phyloP scores from a whole-genome alignment of 495 filamentous ascomycete species.

The Xylaria scruposa region DNA sequence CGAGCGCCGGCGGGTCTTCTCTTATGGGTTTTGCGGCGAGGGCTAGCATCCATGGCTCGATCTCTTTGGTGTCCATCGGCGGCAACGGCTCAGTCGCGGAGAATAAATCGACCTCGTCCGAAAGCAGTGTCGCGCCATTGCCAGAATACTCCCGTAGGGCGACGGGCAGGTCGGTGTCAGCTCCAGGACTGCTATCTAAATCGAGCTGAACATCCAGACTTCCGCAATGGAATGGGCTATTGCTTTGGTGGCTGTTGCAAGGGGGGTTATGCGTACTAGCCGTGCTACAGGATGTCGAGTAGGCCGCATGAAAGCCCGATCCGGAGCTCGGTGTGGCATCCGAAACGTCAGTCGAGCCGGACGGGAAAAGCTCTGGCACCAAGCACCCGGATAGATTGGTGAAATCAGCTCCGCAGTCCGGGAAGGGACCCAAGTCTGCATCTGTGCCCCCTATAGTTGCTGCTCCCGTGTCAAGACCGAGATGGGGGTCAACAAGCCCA shows the following conservation, averaged over 20 bases:
- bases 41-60: slow-evolving; percentile 8
- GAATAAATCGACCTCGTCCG: not conserved
- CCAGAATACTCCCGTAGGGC: not conserved
- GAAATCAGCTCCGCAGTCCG: slow-evolving; percentile 14
- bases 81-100: not conserved
- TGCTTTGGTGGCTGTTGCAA: not conserved
- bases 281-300: not conserved
- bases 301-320: not conserved
- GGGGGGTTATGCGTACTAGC: not conserved
- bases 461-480: not conserved
- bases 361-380: not conserved
- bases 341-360: not conserved
- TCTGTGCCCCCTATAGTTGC: not conserved
- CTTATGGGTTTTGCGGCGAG: not conserved
- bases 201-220: slow-evolving; percentile 11
- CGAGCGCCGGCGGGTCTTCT: not conserved
- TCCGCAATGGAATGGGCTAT: not conserved
- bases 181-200: slow-evolving; percentile 4
- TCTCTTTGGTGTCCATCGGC: not conserved
- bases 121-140: not conserved
- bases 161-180: not conserved
- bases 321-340: slow-evolving; percentile 4
- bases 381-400: not conserved
- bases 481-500: not conserved
- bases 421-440: not conserved